phyloP scores from a whole-genome alignment of 225 moss, liverwort and hornwort species.

The Rhytidiadelphus loreus region DNA sequence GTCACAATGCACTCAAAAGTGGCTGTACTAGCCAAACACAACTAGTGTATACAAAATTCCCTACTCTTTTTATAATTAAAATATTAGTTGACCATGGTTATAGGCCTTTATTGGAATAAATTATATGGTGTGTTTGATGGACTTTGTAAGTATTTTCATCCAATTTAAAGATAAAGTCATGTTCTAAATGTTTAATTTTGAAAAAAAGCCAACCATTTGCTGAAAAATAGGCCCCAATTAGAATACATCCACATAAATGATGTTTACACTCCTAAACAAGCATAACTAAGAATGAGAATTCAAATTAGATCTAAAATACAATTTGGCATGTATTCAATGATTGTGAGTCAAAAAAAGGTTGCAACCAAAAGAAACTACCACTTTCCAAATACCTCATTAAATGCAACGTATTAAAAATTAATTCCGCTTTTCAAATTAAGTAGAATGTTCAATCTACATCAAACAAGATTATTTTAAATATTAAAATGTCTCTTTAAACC shows the following conservation, averaged over 20 bases:
- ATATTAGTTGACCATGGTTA: background rate
- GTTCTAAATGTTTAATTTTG: background rate
- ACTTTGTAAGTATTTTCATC: background rate
- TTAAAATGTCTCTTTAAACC: background rate
- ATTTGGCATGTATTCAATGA: background rate
- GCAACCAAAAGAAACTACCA: background rate
- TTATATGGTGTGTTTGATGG: background rate
- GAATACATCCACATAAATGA: accelerated
- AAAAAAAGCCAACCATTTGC: accelerated
- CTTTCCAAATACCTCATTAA: background rate
- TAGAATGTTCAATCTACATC: background rate
- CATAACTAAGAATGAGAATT: background rate
- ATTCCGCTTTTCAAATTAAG: too few species aligned
- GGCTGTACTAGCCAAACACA: too few species aligned
- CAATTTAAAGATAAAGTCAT: accelerated
- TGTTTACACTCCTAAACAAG: background rate
- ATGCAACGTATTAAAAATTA: background rate
- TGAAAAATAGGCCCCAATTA: background rate
- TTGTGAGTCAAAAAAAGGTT: too few species aligned
- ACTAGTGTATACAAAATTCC: too few species aligned
- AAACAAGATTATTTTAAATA: background rate
- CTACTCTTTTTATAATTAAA: background rate
- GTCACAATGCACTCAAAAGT: too few species aligned
- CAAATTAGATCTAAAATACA: background rate
- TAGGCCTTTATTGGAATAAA: too few species aligned